Conservation (phyloP, 371 early-diverging fungal genomes). For the Mortierella sp. region DNA sequence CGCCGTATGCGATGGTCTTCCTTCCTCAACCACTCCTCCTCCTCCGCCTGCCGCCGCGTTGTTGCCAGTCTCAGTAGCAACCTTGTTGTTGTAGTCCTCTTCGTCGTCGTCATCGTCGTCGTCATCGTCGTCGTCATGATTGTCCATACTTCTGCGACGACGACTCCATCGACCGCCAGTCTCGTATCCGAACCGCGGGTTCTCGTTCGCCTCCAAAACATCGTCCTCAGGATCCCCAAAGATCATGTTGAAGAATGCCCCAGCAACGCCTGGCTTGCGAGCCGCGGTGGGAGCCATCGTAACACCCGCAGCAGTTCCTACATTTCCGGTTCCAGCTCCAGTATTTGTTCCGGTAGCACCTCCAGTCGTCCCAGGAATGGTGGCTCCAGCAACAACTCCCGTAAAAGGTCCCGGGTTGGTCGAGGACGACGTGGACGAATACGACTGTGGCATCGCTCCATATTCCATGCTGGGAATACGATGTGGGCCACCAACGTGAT, state of each 20-base stretch:
- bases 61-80: background rate
- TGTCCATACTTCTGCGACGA: constrained; percentile 43
- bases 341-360: background rate
- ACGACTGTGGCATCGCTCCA: background rate
- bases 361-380: background rate
- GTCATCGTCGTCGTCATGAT: constrained; percentile 48
- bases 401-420: background rate
- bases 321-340: background rate
- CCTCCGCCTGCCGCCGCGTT: background rate
- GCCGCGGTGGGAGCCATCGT: background rate
- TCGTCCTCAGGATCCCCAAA: constrained; percentile 52
- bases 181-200: constrained; percentile 44
- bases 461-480: background rate
- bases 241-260: constrained; percentile 54
- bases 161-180: constrained; percentile 44
- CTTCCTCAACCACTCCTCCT: background rate
- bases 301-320: background rate
- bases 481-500: constrained; percentile 5
- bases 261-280: constrained; percentile 15
- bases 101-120: constrained; percentile 49
- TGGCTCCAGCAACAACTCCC: background rate
- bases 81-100: background rate
- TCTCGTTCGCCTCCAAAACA: constrained; percentile 27
- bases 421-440: background rate
- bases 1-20: background rate